Percentiles rank a stretch among this genome's conserved stretches.
These are phyloP conservation scores for Claviceps humidiphila DNA, from an alignment of 2,329 filamentous ascomycete genomes.

Conservation along the genomic window DNA sequence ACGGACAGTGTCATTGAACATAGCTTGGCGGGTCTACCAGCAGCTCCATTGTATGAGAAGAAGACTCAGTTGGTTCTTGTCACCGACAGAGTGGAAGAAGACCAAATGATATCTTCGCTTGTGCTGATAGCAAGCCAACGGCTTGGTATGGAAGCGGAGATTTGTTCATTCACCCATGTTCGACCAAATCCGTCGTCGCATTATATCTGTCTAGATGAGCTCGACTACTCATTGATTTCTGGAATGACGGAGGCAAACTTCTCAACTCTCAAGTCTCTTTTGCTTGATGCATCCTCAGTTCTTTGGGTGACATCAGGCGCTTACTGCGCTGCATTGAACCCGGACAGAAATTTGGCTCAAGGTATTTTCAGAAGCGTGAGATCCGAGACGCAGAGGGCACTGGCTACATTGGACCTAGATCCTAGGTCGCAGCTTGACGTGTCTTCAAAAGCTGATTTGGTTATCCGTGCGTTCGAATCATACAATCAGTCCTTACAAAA, in stretches of 20 bases:
- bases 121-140: neutral
- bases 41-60: too few species aligned
- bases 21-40: neutral
- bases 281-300: slow-evolving; percentile 22
- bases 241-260: slow-evolving; percentile 26
- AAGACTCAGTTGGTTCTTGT: slow-evolving; percentile 11
- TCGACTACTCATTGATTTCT: slow-evolving; percentile 29
- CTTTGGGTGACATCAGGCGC: slow-evolving; percentile 29
- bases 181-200: slow-evolving; percentile 7
- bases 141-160: slow-evolving; percentile 9
- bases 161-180: slow-evolving; percentile 11
- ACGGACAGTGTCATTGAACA: neutral
- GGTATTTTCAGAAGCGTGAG: slow-evolving; percentile 33
- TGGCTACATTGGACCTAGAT: slow-evolving; percentile 33
- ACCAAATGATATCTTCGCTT: slow-evolving; percentile 12
- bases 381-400: slow-evolving; percentile 31
- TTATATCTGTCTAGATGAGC: slow-evolving; percentile 30
- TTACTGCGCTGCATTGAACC: slow-evolving; percentile 21
- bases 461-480: slow-evolving; percentile 14
- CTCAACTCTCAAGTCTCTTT: slow-evolving; percentile 20
- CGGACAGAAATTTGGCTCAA: slow-evolving; percentile 29
- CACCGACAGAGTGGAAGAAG: slow-evolving; percentile 9
- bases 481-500: slow-evolving; percentile 3
- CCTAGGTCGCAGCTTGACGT: slow-evolving; percentile 11
- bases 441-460: slow-evolving; percentile 16